Conservation (phyloP, 495 filamentous ascomycete genomes). For the Xylaria intraflava region DNA sequence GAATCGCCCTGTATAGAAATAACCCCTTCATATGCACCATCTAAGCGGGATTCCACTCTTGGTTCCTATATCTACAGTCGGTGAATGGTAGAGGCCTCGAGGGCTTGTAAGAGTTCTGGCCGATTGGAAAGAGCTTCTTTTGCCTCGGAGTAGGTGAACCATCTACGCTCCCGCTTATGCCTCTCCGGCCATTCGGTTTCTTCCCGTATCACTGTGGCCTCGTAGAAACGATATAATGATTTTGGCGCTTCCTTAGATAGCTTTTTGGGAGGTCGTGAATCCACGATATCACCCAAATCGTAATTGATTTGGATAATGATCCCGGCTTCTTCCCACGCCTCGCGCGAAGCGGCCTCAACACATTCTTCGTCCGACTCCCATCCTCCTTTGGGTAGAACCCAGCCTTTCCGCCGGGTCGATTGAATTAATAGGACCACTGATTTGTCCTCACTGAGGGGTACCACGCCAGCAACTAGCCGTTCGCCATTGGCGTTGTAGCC, state of each 20-base stretch:
- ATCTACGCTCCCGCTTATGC: conserved; percentile 81
- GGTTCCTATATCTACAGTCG: conserved; percentile 14
- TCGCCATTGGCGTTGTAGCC: conserved; percentile 90
- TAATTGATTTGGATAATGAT: conserved; percentile 73
- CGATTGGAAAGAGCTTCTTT: conserved; percentile 64
- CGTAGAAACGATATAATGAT: conserved; percentile 81
- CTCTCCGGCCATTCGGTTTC: conserved; percentile 88
- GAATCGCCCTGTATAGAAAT: conserved; percentile 7
- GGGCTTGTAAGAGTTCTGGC: conserved; percentile 81
- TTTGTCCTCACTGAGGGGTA: conserved; percentile 60
- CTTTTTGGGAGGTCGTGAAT: conserved; percentile 59
- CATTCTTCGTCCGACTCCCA: conserved; percentile 90
- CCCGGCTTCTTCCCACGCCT: conserved; percentile 98
- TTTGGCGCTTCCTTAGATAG: conserved; percentile 60
- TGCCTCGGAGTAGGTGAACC: conserved; percentile 83
- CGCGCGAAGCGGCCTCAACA: conserved; percentile 53
- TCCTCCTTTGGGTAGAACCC: conserved; percentile 96
- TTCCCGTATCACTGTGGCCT: conserved; percentile 74
- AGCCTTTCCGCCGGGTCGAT: conserved; percentile 76
- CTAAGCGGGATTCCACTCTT: conserved; percentile 9
- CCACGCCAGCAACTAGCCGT: conserved; percentile 89
- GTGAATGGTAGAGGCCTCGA: conserved; percentile 72
- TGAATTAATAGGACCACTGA: conserved; percentile 86
- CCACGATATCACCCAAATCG: conserved; percentile 79
- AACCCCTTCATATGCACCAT: conserved; percentile 2